Evolutionary conservation across 1,139 yeast genomes (phyloP).

Genomic region (Diutina ranongensis): DNA sequence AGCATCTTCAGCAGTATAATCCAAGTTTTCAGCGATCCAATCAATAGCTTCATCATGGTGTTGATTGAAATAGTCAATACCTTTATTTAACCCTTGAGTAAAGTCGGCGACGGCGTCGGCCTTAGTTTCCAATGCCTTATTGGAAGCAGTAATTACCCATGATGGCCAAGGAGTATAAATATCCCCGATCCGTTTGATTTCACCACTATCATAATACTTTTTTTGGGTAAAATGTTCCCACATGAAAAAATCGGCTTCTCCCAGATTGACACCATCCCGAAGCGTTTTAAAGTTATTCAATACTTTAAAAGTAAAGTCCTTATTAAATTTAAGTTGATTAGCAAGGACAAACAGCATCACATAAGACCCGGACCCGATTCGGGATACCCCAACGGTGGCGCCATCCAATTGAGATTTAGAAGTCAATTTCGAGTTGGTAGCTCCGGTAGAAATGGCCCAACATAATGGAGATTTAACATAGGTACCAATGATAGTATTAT

Average conservation of each 20-base stretch:
- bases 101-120: conserved; percentile 27
- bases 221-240: conserved; percentile 93
- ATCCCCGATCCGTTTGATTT: conserved; percentile 74
- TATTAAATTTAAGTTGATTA: conserved; percentile 35
- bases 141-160: conserved; percentile 62
- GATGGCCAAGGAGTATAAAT: conserved; percentile 96
- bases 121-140: conserved; percentile 20
- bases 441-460: conserved; percentile 85
- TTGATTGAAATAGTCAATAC: conserved; percentile 50
- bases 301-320: conserved; percentile 46
- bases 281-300: conserved; percentile 62
- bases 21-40: conserved; percentile 56
- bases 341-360: conserved; percentile 86
- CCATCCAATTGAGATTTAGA: conserved; percentile 45
- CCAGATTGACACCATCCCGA: conserved; percentile 64
- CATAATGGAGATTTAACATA: conserved; percentile 79
- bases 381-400: conserved; percentile 63
- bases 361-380: conserved; percentile 86
- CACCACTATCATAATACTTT: conserved; percentile 67
- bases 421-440: conserved; percentile 39
- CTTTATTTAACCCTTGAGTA: conserved; percentile 46
- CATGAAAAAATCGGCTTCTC: conserved; percentile 73
- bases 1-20: conserved; percentile 71
- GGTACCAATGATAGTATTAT: conserved; percentile 63
- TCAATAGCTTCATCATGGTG: conserved; percentile 56